Evolutionary conservation across 2,329 filamentous ascomycete genomes (phyloP).

Genomic region (Calonectria leucothoes): DNA sequence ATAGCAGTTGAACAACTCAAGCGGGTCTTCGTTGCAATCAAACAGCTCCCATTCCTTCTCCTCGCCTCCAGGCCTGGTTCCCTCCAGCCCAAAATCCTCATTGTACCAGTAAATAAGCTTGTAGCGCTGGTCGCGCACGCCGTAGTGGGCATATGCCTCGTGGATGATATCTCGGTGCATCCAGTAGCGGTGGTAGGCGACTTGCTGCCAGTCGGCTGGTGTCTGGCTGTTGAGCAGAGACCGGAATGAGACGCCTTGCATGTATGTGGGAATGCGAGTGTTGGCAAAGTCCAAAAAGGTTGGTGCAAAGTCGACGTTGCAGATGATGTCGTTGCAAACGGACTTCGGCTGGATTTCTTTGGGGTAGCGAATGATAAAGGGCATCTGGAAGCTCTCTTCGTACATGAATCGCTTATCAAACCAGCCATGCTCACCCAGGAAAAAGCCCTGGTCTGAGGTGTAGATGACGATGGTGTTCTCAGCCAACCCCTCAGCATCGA

Average conservation of each 20-base stretch:
- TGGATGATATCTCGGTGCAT: conserved; percentile 65
- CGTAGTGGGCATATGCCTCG: conserved; percentile 63
- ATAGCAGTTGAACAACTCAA: conserved; percentile 61
- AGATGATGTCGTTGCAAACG: conserved; percentile 60
- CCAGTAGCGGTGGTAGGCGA: conserved; percentile 67
- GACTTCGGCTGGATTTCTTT: conserved; percentile 50
- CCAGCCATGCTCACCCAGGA: conserved; percentile 68
- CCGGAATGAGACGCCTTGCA: conserved; percentile 62
- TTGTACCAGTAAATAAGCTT: conserved; percentile 71
- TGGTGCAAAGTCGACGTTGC: conserved; percentile 66
- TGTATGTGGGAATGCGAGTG: conserved; percentile 56
- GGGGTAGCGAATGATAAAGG: conserved; percentile 61
- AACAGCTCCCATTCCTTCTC: conserved; percentile 66
- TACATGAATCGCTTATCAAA: conserved; percentile 70
- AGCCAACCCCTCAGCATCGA: conserved; percentile 52
- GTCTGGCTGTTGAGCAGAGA: conserved; percentile 50
- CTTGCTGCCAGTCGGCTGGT: conserved; percentile 59
- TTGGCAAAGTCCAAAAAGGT: conserved; percentile 60
- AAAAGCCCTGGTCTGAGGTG: conserved; percentile 66
- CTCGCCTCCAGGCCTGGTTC: conserved; percentile 53
- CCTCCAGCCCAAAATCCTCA: conserved; percentile 58
- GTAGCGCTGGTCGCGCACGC: conserved; percentile 61
- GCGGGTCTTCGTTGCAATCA: conserved; percentile 60
- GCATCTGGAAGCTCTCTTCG: conserved; percentile 69
- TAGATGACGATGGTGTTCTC: conserved; percentile 64